Evolutionary conservation across 202 grass and related monocot genomes (phyloP).

Genomic region (Brachypodium distachyon): DNA sequence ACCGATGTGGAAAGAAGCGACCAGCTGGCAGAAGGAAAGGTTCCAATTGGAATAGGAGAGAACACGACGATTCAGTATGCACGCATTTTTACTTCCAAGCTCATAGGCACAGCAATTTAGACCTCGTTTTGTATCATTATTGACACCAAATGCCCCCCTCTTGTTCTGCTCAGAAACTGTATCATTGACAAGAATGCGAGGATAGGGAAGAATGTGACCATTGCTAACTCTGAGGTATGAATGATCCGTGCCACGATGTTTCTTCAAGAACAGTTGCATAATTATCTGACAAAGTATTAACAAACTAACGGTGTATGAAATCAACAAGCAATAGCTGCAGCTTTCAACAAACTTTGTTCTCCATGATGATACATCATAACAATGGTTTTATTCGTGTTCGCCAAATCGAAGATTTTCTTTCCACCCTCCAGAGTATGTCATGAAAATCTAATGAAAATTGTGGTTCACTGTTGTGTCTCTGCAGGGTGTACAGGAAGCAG

Average conservation of each 20-base stretch:
- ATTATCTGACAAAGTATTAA: neutral
- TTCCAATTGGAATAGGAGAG: slow-evolving; percentile 85
- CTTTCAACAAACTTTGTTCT: neutral
- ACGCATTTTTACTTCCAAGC: neutral
- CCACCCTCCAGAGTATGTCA: neutral
- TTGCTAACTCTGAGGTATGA: slow-evolving; percentile 61
- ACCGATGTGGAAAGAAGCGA: slow-evolving; percentile 59
- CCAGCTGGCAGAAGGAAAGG: slow-evolving; percentile 63
- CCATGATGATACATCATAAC: neutral
- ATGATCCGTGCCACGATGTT: neutral
- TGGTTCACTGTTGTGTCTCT: slow-evolving; percentile 7
- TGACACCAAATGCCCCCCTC: neutral
- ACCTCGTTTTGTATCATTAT: neutral
- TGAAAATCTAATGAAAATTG: neutral
- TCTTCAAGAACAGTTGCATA: neutral
- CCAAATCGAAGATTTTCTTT: neutral
- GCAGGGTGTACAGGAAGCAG: slow-evolving; percentile 64
- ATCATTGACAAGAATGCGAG: slow-evolving; percentile 95
- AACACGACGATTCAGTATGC: slow-evolving; percentile 78
- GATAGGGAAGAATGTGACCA: slow-evolving; percentile 76
- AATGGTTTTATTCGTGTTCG: neutral
- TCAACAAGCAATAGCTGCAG: neutral
- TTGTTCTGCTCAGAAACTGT: slow-evolving; percentile 50
- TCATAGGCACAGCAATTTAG: neutral
- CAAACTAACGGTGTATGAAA: neutral